Evolutionary conservation across 2,329 filamentous ascomycete genomes (phyloP).

Genomic region (Aspergillus hiratsukae): DNA sequence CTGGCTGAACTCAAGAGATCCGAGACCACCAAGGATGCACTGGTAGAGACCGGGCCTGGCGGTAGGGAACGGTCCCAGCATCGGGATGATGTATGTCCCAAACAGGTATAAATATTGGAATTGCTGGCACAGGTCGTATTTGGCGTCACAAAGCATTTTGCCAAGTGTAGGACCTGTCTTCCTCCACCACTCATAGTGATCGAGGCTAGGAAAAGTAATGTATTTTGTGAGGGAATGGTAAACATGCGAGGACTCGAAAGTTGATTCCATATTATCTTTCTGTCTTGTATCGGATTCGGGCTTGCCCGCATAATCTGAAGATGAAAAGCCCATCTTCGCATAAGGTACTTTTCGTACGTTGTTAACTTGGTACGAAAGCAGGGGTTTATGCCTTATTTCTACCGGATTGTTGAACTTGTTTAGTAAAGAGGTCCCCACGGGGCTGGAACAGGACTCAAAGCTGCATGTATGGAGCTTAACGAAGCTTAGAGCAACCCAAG

Average conservation of each 20-base stretch:
- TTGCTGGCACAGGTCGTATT: background rate
- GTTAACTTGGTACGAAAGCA: no score
- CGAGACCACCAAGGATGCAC: conserved; percentile 6
- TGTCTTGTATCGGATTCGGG: no score
- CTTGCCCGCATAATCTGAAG: no score
- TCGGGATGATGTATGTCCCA: background rate
- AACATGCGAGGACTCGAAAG: background rate
- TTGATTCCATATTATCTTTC: no score
- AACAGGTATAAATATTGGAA: background rate
- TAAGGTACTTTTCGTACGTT: no score
- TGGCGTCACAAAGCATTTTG: background rate
- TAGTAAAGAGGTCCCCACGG: no score
- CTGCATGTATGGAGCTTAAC: no score
- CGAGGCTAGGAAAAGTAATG: background rate
- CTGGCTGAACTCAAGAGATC: conserved; percentile 10
- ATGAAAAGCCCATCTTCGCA: no score
- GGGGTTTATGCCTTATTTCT: no score
- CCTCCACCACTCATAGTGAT: background rate
- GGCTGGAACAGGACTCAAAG: no score
- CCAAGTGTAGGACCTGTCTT: background rate
- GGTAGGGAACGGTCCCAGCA: conserved; percentile 3
- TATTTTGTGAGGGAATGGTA: background rate
- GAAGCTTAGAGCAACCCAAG: no score
- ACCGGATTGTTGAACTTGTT: no score
- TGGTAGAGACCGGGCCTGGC: conserved; percentile 1